Conservation (phyloP, 768 basidiomycete genomes). For the Glaciozyma antarctica region DNA sequence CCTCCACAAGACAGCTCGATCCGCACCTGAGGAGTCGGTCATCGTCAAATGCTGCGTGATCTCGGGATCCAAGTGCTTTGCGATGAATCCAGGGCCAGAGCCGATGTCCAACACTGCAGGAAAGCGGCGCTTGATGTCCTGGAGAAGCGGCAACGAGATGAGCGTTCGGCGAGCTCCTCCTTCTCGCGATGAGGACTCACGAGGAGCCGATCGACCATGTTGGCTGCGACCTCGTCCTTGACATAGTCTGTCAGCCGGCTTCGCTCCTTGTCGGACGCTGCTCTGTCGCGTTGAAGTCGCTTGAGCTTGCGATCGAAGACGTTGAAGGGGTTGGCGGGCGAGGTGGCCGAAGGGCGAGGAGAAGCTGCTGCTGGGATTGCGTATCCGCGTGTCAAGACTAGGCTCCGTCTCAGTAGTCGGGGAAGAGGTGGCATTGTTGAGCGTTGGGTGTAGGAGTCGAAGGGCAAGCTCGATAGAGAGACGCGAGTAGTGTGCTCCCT, state of each 20-base stretch:
- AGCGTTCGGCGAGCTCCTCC: not conserved
- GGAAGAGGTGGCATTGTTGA: too few relatives aligned
- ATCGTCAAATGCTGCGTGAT: slow-evolving; percentile 65
- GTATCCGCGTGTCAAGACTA: not conserved
- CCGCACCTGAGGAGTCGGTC: slow-evolving; percentile 75
- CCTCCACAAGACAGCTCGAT: not conserved
- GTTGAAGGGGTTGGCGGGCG: slow-evolving; percentile 54
- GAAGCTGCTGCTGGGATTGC: slow-evolving; percentile 31
- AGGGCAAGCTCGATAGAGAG: too few relatives aligned
- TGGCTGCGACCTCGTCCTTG: slow-evolving; percentile 77
- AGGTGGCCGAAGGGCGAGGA: slow-evolving; percentile 40
- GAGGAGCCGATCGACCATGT: slow-evolving; percentile 79
- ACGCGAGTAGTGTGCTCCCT: too few relatives aligned
- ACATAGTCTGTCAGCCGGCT: slow-evolving; percentile 84
- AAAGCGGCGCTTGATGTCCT: slow-evolving; percentile 90
- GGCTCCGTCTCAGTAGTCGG: not conserved
- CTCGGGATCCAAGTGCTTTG: slow-evolving; percentile 62
- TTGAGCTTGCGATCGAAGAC: slow-evolving; percentile 82
- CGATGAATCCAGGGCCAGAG: slow-evolving; percentile 83
- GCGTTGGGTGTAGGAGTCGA: too few relatives aligned
- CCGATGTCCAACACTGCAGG: slow-evolving; percentile 73
- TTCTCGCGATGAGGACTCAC: slow-evolving; percentile 43
- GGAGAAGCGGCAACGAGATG: not conserved
- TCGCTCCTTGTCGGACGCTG: slow-evolving; percentile 50
- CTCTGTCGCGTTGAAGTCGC: slow-evolving; percentile 63